Percentiles rank a stretch among this genome's conserved stretches.
phyloP scores from a whole-genome alignment of 306 rosid genomes.

The Medicago truncatula region MtrunA17r5.0-ANR NC_053049.1:25426501-25427000 shows the following conservation, averaged over 20 bases:
- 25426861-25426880: conserved; percentile 47
- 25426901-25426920: conserved; percentile 31
- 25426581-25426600: neutral
- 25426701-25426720: conserved; percentile 41
- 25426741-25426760: conserved; percentile 43
- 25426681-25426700: conserved; percentile 45
- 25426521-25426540: neutral
- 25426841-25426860: conserved; percentile 40
- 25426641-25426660: conserved; percentile 11
- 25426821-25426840: conserved; percentile 53
- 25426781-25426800: conserved; percentile 46
- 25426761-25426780: conserved; percentile 46
- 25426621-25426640: neutral
- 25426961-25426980: neutral
- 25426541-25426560: conserved; percentile 47
- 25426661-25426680: conserved; percentile 21
- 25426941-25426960: neutral
- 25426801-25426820: conserved; percentile 46
- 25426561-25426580: conserved; percentile 41
- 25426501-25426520: neutral
- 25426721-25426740: conserved; percentile 51
- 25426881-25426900: conserved; percentile 49
- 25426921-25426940: neutral
- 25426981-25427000: neutral
- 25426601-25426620: neutral